These are phyloP conservation scores for Hypoxylon rubiginosum DNA, from an alignment of 2,329 filamentous ascomycete genomes.

Conservation along the genomic window DNA sequence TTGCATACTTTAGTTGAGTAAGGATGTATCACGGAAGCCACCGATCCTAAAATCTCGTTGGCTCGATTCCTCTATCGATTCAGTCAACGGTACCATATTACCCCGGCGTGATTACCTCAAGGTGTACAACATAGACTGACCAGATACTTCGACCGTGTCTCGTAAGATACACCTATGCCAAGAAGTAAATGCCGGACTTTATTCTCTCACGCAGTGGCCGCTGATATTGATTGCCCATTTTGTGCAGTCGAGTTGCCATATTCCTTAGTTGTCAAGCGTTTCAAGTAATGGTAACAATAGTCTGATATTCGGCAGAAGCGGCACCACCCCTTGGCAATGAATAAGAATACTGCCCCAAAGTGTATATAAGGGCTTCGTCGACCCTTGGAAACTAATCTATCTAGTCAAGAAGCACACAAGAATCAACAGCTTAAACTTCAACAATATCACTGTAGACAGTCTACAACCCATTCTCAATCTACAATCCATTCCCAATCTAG, in stretches of 20 bases:
- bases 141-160: conserved; percentile 14
- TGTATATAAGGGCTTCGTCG: background rate
- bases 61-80: background rate
- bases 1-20: background rate
- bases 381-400: background rate
- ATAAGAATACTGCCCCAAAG: background rate
- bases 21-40: background rate
- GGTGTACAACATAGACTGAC: background rate
- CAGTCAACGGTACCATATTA: background rate
- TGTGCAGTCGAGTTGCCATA: background rate
- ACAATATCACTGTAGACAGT: background rate
- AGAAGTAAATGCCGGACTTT: background rate
- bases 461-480: background rate
- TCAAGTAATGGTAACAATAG: background rate
- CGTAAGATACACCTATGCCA: conserved; percentile 20
- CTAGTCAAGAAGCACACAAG: background rate
- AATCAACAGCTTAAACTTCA: background rate
- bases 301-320: background rate
- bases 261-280: background rate
- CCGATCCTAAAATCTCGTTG: background rate
- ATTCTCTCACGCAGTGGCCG: background rate
- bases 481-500: background rate
- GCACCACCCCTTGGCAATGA: background rate
- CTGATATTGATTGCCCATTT: background rate
- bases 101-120: background rate